Conservation (phyloP, 208 protist species). For the Wallacemonas sp. region DNA sequence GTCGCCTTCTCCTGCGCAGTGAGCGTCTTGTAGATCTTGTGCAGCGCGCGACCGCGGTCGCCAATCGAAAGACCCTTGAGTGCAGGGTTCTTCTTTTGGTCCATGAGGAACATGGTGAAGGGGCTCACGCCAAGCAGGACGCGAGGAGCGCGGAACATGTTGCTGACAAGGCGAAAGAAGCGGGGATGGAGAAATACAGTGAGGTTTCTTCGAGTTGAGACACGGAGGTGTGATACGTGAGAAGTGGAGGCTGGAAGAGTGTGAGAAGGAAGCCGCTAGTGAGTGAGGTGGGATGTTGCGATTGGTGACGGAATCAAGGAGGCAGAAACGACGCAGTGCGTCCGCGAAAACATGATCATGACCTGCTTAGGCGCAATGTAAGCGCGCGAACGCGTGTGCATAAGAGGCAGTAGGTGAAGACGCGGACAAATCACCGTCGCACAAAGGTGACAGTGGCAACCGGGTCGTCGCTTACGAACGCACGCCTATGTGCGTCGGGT, state of each 20-base stretch:
- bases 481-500: too few relatives aligned
- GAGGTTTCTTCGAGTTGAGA: too few relatives aligned
- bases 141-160: slow-evolving; percentile 67
- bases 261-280: too few relatives aligned
- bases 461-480: too few relatives aligned
- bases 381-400: neutral
- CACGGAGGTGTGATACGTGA: too few relatives aligned
- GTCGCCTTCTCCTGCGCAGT: slow-evolving; percentile 50
- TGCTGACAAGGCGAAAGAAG: slow-evolving; percentile 14
- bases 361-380: neutral
- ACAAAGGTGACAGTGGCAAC: neutral
- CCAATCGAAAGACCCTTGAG: slow-evolving; percentile 69
- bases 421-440: neutral
- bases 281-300: too few relatives aligned
- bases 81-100: slow-evolving; percentile 83
- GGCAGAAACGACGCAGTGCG: too few relatives aligned
- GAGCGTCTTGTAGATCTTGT: slow-evolving; percentile 87
- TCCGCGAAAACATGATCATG: too few relatives aligned
- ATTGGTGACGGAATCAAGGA: neutral
- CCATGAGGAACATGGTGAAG: slow-evolving; percentile 89
- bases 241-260: too few relatives aligned
- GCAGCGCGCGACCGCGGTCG: slow-evolving; percentile 62
- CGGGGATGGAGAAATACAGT: neutral
- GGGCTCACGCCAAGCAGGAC: slow-evolving; percentile 74
- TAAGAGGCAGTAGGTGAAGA: neutral